These are phyloP conservation scores for Paratinospora sagittata DNA, from an alignment of 164 flowering plant species.

Conservation along the genomic window DNA sequence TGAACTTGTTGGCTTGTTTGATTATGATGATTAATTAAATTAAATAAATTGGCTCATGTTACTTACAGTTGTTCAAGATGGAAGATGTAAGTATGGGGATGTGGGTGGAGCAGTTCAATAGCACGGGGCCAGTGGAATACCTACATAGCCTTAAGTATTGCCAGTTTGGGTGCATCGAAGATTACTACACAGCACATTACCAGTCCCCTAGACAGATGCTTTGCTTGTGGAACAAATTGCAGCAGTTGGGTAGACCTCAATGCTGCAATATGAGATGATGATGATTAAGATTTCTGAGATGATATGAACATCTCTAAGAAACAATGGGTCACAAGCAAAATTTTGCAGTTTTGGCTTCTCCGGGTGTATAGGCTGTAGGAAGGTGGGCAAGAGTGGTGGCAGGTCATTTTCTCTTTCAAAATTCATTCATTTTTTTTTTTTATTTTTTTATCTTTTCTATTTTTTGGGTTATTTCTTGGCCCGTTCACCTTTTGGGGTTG, in stretches of 20 bases:
- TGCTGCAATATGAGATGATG: conserved; percentile 78
- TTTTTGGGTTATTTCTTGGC: not conserved
- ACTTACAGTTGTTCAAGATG: conserved; percentile 84
- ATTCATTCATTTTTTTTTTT: conserved; percentile 17
- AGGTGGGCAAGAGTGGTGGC: not conserved
- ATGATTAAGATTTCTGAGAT: not conserved
- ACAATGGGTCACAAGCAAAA: not conserved
- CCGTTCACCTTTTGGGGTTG: not conserved
- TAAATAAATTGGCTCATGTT: not conserved
- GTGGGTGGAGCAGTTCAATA: conserved; percentile 79
- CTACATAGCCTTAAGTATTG: conserved; percentile 55
- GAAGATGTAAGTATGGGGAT: conserved; percentile 91
- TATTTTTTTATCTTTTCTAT: too few relatives aligned
- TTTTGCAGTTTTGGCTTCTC: conserved; percentile 14
- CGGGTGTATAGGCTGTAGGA: conserved; percentile 5
- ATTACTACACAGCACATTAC: conserved; percentile 69
- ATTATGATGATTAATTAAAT: conserved; percentile 6
- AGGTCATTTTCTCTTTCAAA: conserved; percentile 7
- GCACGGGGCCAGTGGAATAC: conserved; percentile 50
- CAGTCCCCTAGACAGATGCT: conserved; percentile 83
- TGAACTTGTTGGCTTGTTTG: not conserved
- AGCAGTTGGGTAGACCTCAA: conserved; percentile 31
- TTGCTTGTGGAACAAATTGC: conserved; percentile 73
- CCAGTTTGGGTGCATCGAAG: conserved; percentile 77
- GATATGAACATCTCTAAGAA: not conserved